Conservation (phyloP, 148 eudicot genomes). For the Simmondsia chinensis region DNA sequence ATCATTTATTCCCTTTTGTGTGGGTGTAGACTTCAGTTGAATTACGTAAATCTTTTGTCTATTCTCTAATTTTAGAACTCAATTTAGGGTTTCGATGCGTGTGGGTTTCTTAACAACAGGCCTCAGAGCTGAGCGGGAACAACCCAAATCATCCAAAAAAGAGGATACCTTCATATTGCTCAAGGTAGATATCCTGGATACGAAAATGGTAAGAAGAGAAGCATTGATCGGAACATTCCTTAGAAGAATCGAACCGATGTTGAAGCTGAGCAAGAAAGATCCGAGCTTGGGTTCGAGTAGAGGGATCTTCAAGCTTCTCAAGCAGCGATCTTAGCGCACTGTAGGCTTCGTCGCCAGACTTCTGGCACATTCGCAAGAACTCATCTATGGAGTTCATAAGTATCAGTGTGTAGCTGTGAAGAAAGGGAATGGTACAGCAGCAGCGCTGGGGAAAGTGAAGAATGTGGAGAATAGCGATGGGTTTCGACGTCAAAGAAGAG, state of each 20-base stretch:
- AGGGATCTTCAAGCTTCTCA: conserved; percentile 73
- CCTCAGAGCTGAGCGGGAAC: neutral
- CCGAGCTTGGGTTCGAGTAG: conserved; percentile 56
- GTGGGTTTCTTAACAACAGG: neutral
- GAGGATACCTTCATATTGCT: conserved; percentile 49
- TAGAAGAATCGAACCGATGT: conserved; percentile 32
- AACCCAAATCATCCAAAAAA: neutral
- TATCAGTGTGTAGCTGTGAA: too few relatives aligned
- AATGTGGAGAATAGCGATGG: too few relatives aligned
- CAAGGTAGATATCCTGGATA: conserved; percentile 62
- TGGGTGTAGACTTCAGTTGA: too few relatives aligned
- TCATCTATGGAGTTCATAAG: conserved; percentile 43
- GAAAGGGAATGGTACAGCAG: too few relatives aligned
- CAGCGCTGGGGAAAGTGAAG: too few relatives aligned
- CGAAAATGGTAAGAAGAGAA: conserved; percentile 72
- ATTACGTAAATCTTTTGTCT: too few relatives aligned
- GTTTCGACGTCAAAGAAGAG: too few relatives aligned
- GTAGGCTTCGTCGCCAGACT: conserved; percentile 93
- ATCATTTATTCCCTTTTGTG: too few relatives aligned
- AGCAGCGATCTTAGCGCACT: conserved; percentile 54
- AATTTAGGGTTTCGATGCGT: too few relatives aligned
- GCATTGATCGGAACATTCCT: conserved; percentile 38
- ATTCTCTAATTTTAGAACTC: too few relatives aligned
- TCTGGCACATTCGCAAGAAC: conserved; percentile 54
- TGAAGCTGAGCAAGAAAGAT: conserved; percentile 60